phyloP scores from a whole-genome alignment of 176 grass and related monocot genomes.

The Areca catechu region DNA sequence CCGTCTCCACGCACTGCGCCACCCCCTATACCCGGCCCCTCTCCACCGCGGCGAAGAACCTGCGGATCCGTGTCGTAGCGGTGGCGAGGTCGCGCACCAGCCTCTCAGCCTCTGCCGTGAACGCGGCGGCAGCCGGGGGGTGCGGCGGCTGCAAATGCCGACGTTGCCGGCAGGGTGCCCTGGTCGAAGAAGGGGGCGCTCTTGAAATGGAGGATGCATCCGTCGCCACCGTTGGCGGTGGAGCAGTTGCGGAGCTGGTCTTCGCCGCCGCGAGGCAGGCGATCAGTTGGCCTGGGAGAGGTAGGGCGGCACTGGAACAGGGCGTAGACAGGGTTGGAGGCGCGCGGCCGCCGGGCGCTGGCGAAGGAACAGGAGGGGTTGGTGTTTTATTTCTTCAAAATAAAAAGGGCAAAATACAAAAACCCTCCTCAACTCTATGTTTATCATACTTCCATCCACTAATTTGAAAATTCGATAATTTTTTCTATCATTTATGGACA shows the following conservation, averaged over 20 bases:
- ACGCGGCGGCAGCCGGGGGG: constrained; percentile 2
- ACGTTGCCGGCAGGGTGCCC: constrained; percentile 40
- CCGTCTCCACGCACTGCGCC: constrained; percentile 65
- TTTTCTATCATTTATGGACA: too few relatives aligned
- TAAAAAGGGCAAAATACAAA: too few relatives aligned
- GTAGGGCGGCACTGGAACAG: constrained; percentile 66
- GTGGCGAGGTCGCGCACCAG: constrained; percentile 36
- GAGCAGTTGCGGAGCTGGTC: constrained; percentile 32
- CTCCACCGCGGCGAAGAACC: constrained; percentile 31
- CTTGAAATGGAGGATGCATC: constrained; percentile 69
- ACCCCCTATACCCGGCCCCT: constrained; percentile 40
- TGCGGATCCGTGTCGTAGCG: constrained; percentile 28
- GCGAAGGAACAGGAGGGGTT: constrained; percentile 31
- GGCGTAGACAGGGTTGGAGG: constrained; percentile 34
- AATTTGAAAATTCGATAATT: too few relatives aligned
- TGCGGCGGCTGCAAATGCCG: constrained; percentile 36
- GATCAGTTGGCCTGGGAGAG: constrained; percentile 35
- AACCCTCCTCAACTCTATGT: too few relatives aligned
- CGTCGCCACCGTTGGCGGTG: constrained; percentile 53
- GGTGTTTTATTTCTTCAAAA: too few relatives aligned
- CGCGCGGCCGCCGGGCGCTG: constrained; percentile 42
- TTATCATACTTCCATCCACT: too few relatives aligned
- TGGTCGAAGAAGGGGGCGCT: constrained; percentile 57
- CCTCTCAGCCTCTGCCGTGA: constrained; percentile 17
- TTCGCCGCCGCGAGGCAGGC: constrained; percentile 46